Evolutionary conservation across 2,329 filamentous ascomycete genomes (phyloP).

Genomic region (Pseudogymnoascus sp.): DNA sequence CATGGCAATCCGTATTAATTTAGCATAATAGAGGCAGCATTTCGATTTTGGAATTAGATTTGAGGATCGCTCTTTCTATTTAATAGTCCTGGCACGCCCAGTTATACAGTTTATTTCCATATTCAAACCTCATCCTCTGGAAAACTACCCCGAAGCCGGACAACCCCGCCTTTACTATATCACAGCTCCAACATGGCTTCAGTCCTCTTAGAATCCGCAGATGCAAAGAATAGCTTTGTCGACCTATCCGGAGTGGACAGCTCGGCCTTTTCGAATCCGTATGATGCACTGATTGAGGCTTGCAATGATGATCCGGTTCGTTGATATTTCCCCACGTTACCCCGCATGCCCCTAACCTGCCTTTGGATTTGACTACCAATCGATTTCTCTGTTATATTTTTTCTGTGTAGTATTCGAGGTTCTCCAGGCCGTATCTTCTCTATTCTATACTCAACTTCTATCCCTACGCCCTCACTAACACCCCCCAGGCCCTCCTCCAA

Average conservation of each 20-base stretch:
- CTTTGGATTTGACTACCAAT: background rate
- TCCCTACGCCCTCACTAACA: background rate
- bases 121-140: background rate
- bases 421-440: background rate
- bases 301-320: conserved; percentile 26
- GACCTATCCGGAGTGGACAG: conserved; percentile 28
- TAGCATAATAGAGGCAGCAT: background rate
- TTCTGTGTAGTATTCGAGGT: background rate
- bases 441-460: background rate
- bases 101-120: background rate
- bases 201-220: conserved; percentile 17
- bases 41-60: background rate
- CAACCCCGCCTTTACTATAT: background rate
- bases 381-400: background rate
- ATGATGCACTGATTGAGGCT: conserved; percentile 29
- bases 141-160: background rate
- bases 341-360: background rate
- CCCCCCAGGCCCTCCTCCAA: conserved; percentile 24
- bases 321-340: background rate
- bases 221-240: conserved; percentile 27
- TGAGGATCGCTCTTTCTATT: background rate
- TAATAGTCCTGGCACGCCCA: background rate
- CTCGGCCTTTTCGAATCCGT: conserved; percentile 24
- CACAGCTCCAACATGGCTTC: conserved; percentile 16
- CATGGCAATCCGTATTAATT: background rate